Evolutionary conservation across 139 green algal species (phyloP), one percentile per base, ranked within the genome.

Genomic region (Micractinium sp.): DNA sequence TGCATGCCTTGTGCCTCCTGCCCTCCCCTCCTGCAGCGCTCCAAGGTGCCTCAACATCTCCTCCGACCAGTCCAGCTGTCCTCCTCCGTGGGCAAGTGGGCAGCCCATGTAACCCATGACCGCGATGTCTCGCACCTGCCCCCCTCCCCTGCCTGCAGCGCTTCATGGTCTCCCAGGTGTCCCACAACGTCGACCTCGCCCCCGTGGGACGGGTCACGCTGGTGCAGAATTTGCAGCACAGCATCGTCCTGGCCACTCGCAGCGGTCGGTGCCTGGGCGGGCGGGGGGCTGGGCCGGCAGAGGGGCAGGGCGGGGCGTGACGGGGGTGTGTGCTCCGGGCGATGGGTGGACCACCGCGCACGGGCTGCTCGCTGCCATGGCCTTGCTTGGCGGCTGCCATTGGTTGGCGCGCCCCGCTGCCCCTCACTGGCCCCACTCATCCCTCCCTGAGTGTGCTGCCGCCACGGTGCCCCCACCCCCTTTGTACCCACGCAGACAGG

Each of bases 171-270:
- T 63, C 31, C 7, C 56, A 56, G 71, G 88, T 73, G 69, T 35
- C 61, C 15, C 27, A 38, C 69, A 81, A 84, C 20, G 88, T 88
- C 41, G 88, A 84, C 63, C n/a, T 88, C 69, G 23, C 84, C 20
- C 84, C 84, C 35, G 66, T 93, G 86, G 73, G 91, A 63, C 36
- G 81, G 47, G 67, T 88, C 67, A 61, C 93, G 85, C 73, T 93
- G 85, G 29, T 89, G 81, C 47, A 89, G 74, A 60, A 94, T 80
- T 23, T 94, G 93, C 84, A 93, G 60, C 66, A 90, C 91, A 92
- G 89, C 56, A 89, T 81, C 56, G 53, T 16, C 0, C 85, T 56
- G 60, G 39, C 38, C 23, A 81, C 82, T 16, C 47, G 47, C 47
- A 9, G 47, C 47, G 66, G 66, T 73, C 2, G 9, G 66, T 29